A percentile compares a stretch with the other conserved stretches of the same genome.
These are phyloP conservation scores for Leccinum subgranulosum DNA, from an alignment of 768 basidiomycete genomes.

Conservation along the genomic window DNA sequence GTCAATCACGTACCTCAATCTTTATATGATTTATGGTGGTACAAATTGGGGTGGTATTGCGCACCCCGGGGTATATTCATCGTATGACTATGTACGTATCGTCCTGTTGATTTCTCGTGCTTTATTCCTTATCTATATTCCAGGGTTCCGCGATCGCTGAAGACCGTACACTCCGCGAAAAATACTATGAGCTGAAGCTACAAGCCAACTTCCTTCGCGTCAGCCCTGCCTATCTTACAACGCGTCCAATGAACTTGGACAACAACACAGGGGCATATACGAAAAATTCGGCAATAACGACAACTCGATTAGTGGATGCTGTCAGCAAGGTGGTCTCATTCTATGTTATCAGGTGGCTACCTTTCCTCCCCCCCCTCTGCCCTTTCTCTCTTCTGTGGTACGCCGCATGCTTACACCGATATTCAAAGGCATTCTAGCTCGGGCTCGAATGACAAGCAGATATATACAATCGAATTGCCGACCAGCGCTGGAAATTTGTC, in stretches of 20 bases:
- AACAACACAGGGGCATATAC: slow-evolving; percentile 45
- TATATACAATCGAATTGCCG: slow-evolving; percentile 40
- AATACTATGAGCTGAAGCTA: slow-evolving; percentile 51
- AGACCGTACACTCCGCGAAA: slow-evolving; percentile 50
- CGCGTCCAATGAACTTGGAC: slow-evolving; percentile 40
- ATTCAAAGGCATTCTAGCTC: slow-evolving; percentile 14
- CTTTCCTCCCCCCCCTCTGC: not conserved
- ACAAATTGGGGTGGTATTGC: slow-evolving; percentile 61
- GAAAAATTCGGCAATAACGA: slow-evolving; percentile 45
- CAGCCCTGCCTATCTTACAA: slow-evolving; percentile 49
- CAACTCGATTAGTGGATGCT: slow-evolving; percentile 46
- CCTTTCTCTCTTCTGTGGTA: not conserved
- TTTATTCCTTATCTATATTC: not conserved
- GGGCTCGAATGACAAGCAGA: slow-evolving; percentile 7
- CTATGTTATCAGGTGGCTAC: slow-evolving; percentile 33
- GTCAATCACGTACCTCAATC: slow-evolving; percentile 29
- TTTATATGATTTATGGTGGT: slow-evolving; percentile 62
- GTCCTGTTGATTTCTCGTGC: not conserved
- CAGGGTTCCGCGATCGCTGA: slow-evolving; percentile 51
- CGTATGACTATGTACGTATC: slow-evolving; percentile 53
- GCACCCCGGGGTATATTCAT: slow-evolving; percentile 55
- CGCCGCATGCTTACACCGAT: not conserved
- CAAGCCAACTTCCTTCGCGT: slow-evolving; percentile 50
- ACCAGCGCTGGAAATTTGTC: slow-evolving; percentile 44
- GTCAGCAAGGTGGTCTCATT: slow-evolving; percentile 48